phyloP scores from a whole-genome alignment of 495 filamentous ascomycete species.

The Monascus purpureus region DNA sequence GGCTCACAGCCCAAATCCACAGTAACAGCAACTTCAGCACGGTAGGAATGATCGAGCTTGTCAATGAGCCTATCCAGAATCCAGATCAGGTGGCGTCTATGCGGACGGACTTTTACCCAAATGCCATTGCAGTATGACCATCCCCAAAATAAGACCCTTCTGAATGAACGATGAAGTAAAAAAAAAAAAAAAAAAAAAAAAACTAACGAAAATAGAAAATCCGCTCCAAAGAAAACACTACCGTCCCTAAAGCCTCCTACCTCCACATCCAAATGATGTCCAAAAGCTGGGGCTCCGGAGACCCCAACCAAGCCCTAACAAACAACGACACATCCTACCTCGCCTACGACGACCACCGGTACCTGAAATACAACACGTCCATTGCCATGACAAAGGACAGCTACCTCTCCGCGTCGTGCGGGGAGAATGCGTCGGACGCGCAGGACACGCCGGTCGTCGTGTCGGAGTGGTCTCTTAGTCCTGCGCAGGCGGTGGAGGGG shows the following conservation, averaged over 20 bases:
- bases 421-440: slow-evolving; percentile 31
- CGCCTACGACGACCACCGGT: slow-evolving; percentile 41
- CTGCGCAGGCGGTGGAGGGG: slow-evolving; percentile 29
- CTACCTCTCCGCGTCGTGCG: slow-evolving; percentile 38
- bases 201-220: slow-evolving; percentile 18
- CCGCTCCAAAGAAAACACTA: slow-evolving; percentile 25
- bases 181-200: background rate
- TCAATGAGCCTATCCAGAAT: slow-evolving; percentile 44
- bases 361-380: slow-evolving; percentile 36
- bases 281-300: slow-evolving; percentile 35
- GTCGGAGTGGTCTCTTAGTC: slow-evolving; percentile 43
- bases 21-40: slow-evolving; percentile 33
- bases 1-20: slow-evolving; percentile 43
- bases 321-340: slow-evolving; percentile 23
- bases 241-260: slow-evolving; percentile 19
- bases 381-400: slow-evolving; percentile 24
- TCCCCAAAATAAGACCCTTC: background rate
- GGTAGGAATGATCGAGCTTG: slow-evolving; percentile 45
- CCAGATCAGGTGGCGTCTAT: slow-evolving; percentile 16
- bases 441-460: slow-evolving; percentile 36
- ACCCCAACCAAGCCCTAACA: slow-evolving; percentile 29
- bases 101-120: slow-evolving; percentile 30
- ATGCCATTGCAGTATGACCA: slow-evolving; percentile 22
- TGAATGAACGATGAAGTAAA: background rate
- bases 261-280: slow-evolving; percentile 47